Percentiles rank a stretch among this genome's conserved stretches.
Evolutionary conservation across 208 protist species (phyloP).

Genomic region (Trypanosoma mega): DNA sequence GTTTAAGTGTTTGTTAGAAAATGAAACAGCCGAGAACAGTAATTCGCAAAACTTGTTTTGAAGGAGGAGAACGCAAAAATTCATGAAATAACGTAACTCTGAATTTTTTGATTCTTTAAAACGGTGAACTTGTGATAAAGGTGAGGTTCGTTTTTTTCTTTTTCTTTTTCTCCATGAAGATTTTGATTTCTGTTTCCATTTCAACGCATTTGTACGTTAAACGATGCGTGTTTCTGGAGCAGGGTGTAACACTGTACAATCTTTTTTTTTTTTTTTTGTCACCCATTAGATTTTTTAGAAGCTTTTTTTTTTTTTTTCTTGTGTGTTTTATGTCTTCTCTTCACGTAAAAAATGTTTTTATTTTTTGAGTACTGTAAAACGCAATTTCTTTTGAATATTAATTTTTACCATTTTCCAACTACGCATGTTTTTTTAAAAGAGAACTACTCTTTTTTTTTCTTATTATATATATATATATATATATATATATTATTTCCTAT

Average conservation of each 20-base stretch:
- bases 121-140: too few relatives aligned
- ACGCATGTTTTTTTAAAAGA: too few relatives aligned
- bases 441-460: conserved; percentile 1
- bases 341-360: too few relatives aligned
- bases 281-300: background rate
- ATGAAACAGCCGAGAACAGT: background rate
- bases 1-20: too few relatives aligned
- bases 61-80: background rate
- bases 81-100: background rate
- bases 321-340: conserved; percentile 8
- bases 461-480: background rate
- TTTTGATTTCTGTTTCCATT: too few relatives aligned
- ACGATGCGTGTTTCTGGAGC: too few relatives aligned
- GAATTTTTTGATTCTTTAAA: background rate
- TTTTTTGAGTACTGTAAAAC: background rate
- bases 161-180: background rate
- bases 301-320: conserved; percentile 29
- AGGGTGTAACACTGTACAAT: too few relatives aligned
- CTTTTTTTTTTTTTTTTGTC: conserved; percentile 8
- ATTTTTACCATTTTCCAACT: too few relatives aligned
- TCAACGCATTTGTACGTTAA: too few relatives aligned
- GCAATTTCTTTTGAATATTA: too few relatives aligned
- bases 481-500: too few relatives aligned
- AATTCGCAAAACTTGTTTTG: background rate
- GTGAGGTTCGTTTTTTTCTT: too few relatives aligned